Evolutionary conservation across 2,329 filamentous ascomycete genomes (phyloP), one percentile per base, ranked within the genome.

Genomic region (Fusarium succisae): DNA sequence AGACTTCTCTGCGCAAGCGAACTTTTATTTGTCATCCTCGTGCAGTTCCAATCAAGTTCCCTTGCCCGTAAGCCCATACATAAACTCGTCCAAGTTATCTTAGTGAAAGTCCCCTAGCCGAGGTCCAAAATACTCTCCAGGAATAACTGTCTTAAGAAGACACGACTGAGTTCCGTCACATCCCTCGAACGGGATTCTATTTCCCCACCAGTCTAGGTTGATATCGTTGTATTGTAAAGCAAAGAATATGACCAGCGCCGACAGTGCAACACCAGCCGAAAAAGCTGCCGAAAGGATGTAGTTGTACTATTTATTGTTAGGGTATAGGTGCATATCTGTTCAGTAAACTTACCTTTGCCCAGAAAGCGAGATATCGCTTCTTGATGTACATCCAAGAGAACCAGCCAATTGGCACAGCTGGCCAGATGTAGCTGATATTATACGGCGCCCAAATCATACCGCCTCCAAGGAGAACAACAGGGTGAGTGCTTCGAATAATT

Each of bases 161-260:
- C 80, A 81, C 1, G 64, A 39, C 8, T 57, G 57, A 5, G 54
- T 64, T 15, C 77, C 79, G 35, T 81, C 79, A 22, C 80, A 81
- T 41, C 80, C 80, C 26, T 74, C 53, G 20, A 59, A 66, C 1
- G 70, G 63, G 8, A 77, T 72, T 22, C 24, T 78, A 72, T 86
- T 87, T 5, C 86, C 86, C 85, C 85, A 87, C 86, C 85, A 87
- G 11, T 81, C 72, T 35, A 87, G 48, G 28, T 80, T 75, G 4
- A 82, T 72, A 8, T 79, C 76, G 3, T 77, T 78, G 71, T 82
- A 86, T 71, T 86, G 81, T 8, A 88, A 77, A 14, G 83, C 81
- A 71, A 88, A 88, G 79, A 88, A 85, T 51, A 87, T 85, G 58
- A 88, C 65, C 28, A 88, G 81, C 18, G 80, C 86, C 0, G 85